Base-by-base conservation (phyloP, 805 yeast species). In the Saccharomycopsis malanga region DNA sequence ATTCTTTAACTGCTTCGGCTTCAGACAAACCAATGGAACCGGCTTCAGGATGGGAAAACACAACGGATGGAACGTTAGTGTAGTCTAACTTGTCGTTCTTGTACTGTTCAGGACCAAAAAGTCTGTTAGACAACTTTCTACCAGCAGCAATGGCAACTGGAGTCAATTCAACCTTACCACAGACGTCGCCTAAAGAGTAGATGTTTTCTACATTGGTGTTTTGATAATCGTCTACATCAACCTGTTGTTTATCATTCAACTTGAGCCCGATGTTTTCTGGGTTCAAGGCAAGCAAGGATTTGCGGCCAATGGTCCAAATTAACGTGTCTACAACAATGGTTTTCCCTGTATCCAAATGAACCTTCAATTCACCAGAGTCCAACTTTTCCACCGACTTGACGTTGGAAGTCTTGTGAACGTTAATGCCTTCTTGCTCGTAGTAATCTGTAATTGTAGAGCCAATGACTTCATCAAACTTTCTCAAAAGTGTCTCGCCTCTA, bases 81-180 rank as follows among this genome's bases (percentile, higher is more conserved):
- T 82, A 93, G 63, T 88, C 96, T 64, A 86, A 87, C 62, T 89
- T 87, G 63, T 82, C 85, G 40, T 77, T 64, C 53, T 76, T 77
- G 70, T 74, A 87, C 48, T 67, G 63, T 53, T 74, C 78, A 47
- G 89, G 83, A 20, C 96, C 96, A 62, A 91, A 93, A 51, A 93
- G 69, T 63, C 99, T 78, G 70, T 91, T 89, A 24, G 97, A 78
- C 56, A 93, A 74, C 64, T 79, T 86, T 67, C 99, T 82, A 52
- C 99, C 99, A 7, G 98, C 89, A 32, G 98, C 97, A 69, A 93
- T 93, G 34, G 98, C 98, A 38, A 88, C 97, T 6, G 99, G 99
- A 2, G 99, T 93, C 58, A 93, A 76, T 70, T 93, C 98, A 39
- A 86, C 83, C 25, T 84, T 80, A 53, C 96, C 97, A 38, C 86